Percentiles rank a stretch among this genome's conserved stretches.
Conservation (phyloP, 257 asterid genomes). For the Gardenia jasminoides region DNA sequence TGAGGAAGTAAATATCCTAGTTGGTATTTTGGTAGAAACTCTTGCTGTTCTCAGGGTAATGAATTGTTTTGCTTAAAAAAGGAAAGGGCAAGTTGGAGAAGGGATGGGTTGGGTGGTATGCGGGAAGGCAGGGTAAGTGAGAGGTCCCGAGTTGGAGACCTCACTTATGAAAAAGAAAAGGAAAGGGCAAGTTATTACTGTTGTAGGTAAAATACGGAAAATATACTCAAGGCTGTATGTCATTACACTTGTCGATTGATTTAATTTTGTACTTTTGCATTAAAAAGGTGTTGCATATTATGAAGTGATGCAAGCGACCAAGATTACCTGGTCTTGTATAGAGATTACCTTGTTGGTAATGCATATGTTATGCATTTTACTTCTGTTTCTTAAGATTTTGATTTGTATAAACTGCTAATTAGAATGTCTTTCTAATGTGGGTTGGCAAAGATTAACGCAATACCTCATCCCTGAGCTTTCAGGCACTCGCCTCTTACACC, state of each 20-base stretch:
- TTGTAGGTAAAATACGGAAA: background rate
- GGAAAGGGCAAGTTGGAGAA: too few species aligned
- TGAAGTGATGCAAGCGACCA: background rate
- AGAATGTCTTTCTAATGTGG: conserved; percentile 12
- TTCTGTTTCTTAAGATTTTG: background rate
- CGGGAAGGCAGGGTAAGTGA: too few species aligned
- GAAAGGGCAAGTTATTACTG: background rate
- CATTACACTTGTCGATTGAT: background rate
- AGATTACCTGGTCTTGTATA: background rate
- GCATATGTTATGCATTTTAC: background rate
- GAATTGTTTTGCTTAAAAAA: background rate
- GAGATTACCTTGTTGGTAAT: background rate
- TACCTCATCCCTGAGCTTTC: conserved; percentile 90
- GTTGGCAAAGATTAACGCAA: conserved; percentile 59
- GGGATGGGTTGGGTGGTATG: too few species aligned
- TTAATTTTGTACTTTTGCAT: background rate
- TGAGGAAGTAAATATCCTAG: background rate
- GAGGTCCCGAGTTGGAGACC: too few species aligned
- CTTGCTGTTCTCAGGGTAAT: background rate
- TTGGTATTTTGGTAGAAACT: background rate
- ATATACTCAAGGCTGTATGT: background rate
- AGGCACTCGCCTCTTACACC: conserved; percentile 66
- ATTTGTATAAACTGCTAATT: background rate
- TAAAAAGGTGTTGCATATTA: background rate
- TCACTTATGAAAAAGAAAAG: too few species aligned